These are phyloP conservation scores for Microdochium trichocladiopsis DNA, from an alignment of 2,329 filamentous ascomycete species.

Conservation along the genomic window DNA sequence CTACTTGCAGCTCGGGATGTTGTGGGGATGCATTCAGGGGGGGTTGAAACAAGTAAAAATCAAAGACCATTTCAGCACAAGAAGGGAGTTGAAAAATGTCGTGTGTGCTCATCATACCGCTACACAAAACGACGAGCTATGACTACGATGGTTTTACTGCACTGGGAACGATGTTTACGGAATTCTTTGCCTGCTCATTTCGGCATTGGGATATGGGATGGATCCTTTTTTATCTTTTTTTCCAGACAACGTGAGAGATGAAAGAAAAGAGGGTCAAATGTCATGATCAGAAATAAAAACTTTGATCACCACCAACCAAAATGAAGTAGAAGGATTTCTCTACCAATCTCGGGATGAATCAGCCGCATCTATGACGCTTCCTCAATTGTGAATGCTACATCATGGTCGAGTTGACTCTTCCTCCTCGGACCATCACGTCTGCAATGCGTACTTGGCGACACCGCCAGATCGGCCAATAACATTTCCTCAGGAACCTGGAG, in stretches of 20 bases:
- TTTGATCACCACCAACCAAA: background rate
- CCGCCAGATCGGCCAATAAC: no score
- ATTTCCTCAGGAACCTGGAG: no score
- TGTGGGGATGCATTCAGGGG: background rate
- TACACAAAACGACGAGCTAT: background rate
- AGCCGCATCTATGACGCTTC: no score
- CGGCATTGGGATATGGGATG: background rate
- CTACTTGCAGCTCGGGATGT: background rate
- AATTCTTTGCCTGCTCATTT: constrained; percentile 16
- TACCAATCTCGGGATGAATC: background rate
- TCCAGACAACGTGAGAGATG: background rate
- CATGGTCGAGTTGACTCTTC: no score
- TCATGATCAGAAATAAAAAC: background rate
- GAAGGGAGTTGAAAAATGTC: background rate
- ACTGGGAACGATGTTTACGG: constrained; percentile 27
- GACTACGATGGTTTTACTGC: constrained; percentile 6
- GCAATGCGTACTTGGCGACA: no score
- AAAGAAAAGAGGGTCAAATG: background rate
- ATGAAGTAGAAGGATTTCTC: background rate
- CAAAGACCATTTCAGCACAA: background rate
- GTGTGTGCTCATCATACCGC: background rate
- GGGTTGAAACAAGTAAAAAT: background rate
- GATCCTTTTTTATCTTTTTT: background rate
- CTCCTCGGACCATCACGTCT: no score
- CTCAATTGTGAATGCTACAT: no score